phyloP scores from a whole-genome alignment of 208 protist species.

The Naegleria gruberi region DNA sequence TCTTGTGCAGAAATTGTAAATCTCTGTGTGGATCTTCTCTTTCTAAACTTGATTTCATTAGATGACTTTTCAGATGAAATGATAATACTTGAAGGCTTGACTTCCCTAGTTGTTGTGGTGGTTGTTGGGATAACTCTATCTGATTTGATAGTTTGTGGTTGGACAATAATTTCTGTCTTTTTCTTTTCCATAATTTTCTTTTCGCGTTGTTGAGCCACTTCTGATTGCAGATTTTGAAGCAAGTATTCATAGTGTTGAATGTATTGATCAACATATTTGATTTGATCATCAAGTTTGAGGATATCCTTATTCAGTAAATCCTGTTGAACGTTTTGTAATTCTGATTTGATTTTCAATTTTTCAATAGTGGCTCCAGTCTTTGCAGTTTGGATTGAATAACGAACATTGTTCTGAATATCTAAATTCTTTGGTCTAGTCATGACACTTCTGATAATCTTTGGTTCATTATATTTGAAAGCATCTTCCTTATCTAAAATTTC shows the following conservation, averaged over 20 bases:
- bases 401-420: background rate
- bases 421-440: background rate
- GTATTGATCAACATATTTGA: background rate
- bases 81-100: too few species aligned
- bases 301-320: background rate
- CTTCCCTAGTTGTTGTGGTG: too few species aligned
- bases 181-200: background rate
- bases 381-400: background rate
- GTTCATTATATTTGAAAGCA: background rate
- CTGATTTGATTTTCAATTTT: background rate
- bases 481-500: background rate
- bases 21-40: background rate
- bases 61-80: too few species aligned
- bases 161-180: background rate
- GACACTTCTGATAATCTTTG: background rate
- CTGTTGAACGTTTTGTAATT: background rate
- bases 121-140: background rate
- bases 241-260: background rate
- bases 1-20: background rate
- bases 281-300: background rate
- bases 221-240: background rate
- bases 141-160: background rate
- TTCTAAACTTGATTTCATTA: background rate
- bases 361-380: background rate
- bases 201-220: background rate